Conservation (phyloP, 2,329 filamentous ascomycete genomes). For the Penicillium rolfsii region DNA sequence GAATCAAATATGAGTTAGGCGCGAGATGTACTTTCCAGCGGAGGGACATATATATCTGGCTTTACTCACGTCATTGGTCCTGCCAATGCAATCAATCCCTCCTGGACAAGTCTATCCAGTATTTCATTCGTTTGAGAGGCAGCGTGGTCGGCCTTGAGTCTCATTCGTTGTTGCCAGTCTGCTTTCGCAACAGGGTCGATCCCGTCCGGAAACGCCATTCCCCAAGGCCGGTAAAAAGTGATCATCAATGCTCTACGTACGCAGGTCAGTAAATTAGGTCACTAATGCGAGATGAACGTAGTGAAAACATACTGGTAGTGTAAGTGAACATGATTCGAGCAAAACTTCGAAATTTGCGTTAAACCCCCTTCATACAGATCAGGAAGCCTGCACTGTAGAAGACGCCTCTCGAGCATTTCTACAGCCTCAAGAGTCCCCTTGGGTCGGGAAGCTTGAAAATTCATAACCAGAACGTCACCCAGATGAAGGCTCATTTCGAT, state of each 20-base stretch:
- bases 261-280: slow-evolving; percentile 3
- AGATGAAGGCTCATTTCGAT: slow-evolving; percentile 33
- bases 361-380: slow-evolving; percentile 17
- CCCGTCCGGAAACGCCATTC: slow-evolving; percentile 25
- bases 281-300: too few species aligned
- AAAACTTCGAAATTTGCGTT: slow-evolving; percentile 23
- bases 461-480: slow-evolving; percentile 31
- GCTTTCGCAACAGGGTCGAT: slow-evolving; percentile 9
- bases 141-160: slow-evolving; percentile 29
- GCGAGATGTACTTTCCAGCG: background rate
- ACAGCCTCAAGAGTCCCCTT: slow-evolving; percentile 25
- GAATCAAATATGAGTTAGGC: background rate
- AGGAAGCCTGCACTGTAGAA: slow-evolving; percentile 25
- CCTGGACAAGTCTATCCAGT: slow-evolving; percentile 32
- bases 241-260: slow-evolving; percentile 30
- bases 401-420: slow-evolving; percentile 28
- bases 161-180: slow-evolving; percentile 29
- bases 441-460: slow-evolving; percentile 28
- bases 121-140: slow-evolving; percentile 34
- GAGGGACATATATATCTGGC: background rate
- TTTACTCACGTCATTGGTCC: slow-evolving; percentile 34
- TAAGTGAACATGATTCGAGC: slow-evolving; percentile 33
- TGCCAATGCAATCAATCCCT: slow-evolving; percentile 28
- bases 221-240: slow-evolving; percentile 36
- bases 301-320: slow-evolving; percentile 33